Percentiles rank a stretch among this genome's conserved stretches.
phyloP scores from a whole-genome alignment of 306 rosid species.

The Urtica urens region DNA sequence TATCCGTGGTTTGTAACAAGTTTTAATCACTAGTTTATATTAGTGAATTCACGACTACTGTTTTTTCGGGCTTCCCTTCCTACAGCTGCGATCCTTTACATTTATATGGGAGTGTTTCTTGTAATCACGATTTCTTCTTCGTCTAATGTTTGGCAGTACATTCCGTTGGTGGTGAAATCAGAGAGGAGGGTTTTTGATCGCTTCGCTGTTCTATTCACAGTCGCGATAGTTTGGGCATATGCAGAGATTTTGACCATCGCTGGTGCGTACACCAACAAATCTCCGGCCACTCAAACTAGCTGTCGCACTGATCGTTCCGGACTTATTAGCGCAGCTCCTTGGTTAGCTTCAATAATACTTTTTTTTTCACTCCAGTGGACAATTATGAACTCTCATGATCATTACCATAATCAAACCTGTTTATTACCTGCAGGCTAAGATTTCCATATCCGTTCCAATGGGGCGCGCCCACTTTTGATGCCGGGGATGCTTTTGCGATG shows the following conservation, averaged over 20 bases:
- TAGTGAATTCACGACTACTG: too few relatives aligned
- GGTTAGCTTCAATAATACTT: slow-evolving; percentile 36
- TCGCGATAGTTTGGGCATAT: slow-evolving; percentile 64
- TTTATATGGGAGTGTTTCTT: too few relatives aligned
- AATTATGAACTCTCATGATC: too few relatives aligned
- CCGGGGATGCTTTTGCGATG: slow-evolving; percentile 62
- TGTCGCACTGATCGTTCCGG: slow-evolving; percentile 98
- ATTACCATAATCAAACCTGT: too few relatives aligned
- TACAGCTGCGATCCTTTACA: too few relatives aligned
- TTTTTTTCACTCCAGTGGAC: too few relatives aligned
- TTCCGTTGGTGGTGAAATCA: slow-evolving; percentile 34
- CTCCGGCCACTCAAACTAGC: slow-evolving; percentile 57
- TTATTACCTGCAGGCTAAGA: slow-evolving; percentile 56
- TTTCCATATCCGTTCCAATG: slow-evolving; percentile 93
- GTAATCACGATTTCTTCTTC: slow-evolving; percentile 11
- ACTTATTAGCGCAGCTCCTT: slow-evolving; percentile 57
- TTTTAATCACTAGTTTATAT: slow-evolving; percentile 13
- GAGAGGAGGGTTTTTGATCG: slow-evolving; percentile 32
- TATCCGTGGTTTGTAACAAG: slow-evolving; percentile 50
- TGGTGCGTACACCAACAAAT: slow-evolving; percentile 58
- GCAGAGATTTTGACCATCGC: slow-evolving; percentile 76
- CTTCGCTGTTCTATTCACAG: slow-evolving; percentile 44
- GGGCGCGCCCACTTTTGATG: slow-evolving; percentile 66
- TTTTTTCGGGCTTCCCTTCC: too few relatives aligned
- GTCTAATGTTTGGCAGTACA: slow-evolving; percentile 48